Evolutionary conservation across 2,329 filamentous ascomycete genomes (phyloP).

Genomic region (Rhynchosporium graminicola): DNA sequence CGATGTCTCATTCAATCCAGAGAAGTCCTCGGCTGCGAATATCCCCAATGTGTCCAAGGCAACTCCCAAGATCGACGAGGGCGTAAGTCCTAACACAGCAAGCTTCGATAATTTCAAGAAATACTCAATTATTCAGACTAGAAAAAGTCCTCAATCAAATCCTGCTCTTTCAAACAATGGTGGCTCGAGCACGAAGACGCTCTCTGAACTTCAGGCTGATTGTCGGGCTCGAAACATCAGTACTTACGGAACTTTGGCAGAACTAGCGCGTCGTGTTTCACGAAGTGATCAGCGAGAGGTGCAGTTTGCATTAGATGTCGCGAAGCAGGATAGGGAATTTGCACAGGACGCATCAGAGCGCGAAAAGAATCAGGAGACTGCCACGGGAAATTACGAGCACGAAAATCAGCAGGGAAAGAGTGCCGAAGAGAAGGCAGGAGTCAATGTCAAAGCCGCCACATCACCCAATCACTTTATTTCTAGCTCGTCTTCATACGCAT

Average conservation of each 20-base stretch:
- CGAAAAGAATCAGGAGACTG: no score
- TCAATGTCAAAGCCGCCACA: background rate
- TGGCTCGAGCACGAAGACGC: background rate
- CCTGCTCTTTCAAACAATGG: background rate
- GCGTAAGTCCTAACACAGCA: background rate
- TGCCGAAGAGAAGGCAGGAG: background rate
- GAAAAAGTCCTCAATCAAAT: background rate
- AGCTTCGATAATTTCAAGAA: background rate
- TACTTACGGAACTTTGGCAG: background rate
- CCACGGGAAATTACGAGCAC: background rate
- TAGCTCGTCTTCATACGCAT: background rate
- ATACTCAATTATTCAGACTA: background rate
- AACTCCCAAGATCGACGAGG: background rate
- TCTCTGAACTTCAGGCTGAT: background rate
- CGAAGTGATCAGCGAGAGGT: background rate
- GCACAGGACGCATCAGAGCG: no score
- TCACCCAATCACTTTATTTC: background rate
- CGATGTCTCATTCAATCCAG: background rate
- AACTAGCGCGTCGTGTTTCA: background rate
- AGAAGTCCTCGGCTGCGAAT: background rate
- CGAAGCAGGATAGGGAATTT: no score
- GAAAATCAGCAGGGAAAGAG: background rate
- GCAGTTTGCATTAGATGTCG: no score
- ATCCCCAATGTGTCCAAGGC: background rate
- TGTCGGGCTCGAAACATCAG: background rate